Conservation (phyloP, 2,329 filamentous ascomycete genomes). For the Dothistroma septosporum region DNA sequence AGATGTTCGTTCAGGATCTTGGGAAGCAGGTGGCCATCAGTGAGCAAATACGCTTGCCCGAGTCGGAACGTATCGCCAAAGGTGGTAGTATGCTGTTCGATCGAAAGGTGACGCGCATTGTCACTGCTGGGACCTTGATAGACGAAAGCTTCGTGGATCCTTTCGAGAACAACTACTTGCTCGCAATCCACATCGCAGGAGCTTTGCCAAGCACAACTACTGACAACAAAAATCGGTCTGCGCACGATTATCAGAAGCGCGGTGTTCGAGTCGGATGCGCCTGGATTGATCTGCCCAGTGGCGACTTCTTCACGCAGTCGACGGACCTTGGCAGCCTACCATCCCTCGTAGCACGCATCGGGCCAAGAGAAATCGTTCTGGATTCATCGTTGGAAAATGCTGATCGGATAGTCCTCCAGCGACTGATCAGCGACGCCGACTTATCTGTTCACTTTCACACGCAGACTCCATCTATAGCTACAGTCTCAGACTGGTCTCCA, state of each 20-base stretch:
- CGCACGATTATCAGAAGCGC: constrained; percentile 35
- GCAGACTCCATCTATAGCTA: constrained; percentile 40
- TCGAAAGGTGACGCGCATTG: constrained; percentile 76
- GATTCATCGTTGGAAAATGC: constrained; percentile 54
- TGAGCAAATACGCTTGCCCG: constrained; percentile 69
- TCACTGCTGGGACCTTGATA: constrained; percentile 92
- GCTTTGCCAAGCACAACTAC: constrained; percentile 8
- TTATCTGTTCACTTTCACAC: constrained; percentile 71
- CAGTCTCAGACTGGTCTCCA: constrained; percentile 62
- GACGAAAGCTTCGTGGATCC: constrained; percentile 97
- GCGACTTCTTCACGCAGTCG: constrained; percentile 83
- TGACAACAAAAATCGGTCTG: constrained; percentile 22
- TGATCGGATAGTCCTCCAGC: constrained; percentile 24
- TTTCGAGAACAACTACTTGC: constrained; percentile 86
- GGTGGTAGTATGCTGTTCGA: constrained; percentile 78
- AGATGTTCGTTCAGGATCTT: constrained; percentile 84
- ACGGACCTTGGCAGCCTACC: constrained; percentile 67
- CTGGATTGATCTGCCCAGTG: constrained; percentile 93
- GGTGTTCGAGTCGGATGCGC: constrained; percentile 64
- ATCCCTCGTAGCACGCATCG: constrained; percentile 78
- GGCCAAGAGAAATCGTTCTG: constrained; percentile 79
- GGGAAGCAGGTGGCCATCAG: constrained; percentile 89
- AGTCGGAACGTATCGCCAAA: constrained; percentile 61
- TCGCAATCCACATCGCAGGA: constrained; percentile 65
- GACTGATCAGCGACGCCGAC: constrained; percentile 41